Base-by-base conservation (phyloP, 495 filamentous ascomycete species). In the Cercophora newfieldiana region DNA sequence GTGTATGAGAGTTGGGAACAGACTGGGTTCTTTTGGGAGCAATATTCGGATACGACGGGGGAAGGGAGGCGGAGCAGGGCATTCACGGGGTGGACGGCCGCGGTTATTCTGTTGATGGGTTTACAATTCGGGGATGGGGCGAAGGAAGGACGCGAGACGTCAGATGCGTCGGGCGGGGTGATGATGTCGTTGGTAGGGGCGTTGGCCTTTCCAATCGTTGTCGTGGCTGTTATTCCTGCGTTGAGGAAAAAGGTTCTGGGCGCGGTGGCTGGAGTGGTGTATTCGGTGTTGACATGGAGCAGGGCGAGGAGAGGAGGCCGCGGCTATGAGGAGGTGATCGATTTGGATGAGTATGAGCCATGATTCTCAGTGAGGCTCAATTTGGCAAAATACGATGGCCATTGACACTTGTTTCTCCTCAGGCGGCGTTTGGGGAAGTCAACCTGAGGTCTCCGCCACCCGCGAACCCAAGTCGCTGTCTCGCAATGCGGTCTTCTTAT, bases 11-110 rank as follows among this genome's bases (percentile, higher is more conserved):
- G 88, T 69, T 97, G 94, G 94, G 81, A 88, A 74, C 81, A 88
- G 67, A 97, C 94, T 0, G 92, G 93, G n/a, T 97, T 97, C 75
- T 93, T 93, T 16, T 97, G 94, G 94, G 94, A 97, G 74, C 94
- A 97, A 77, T 97, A 97, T 76, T 91, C 94, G 72, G 90, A 93
- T 0, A 90, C 94, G 67, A 95, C 89, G 1, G 94, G 94, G 25
- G 83, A 85, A 53, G 94, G 94, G 19, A 94, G 96, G 79, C 84
- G 93, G 44, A 97, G 92, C 26, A 91, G 95, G 77, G 94, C 97
- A 79, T 97, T 97, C 76, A 94, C 93, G 8, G 94, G 94, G 54
- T 97, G 94, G 94, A 97, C 94, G 47, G 93, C 90, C 75, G 80
- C 96, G 74, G 92, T 97, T 67, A 90, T 97, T 21, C 95, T 96